Evolutionary conservation across 2,329 filamentous ascomycete species (phyloP), one percentile per base, ranked within the genome.

Genomic region (Aspergillus fumigatiaffinis): DNA sequence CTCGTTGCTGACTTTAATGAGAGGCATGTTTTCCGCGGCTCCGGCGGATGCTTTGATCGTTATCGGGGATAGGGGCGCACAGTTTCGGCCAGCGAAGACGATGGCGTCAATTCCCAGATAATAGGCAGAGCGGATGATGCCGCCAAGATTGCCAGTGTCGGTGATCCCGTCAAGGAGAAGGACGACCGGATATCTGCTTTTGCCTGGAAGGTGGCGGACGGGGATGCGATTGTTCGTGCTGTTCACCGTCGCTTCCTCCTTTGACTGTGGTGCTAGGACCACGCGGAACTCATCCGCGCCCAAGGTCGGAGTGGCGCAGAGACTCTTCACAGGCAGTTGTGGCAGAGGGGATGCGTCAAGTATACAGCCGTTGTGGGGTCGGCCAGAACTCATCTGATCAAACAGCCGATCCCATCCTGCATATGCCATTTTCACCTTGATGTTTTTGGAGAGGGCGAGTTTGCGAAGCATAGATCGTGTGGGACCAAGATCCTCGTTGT

Each of bases 31-130:
- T 76, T 99, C 94, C 3, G 90, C 87, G 3, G 93, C 93, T 7
- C 94, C 94, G 0, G 91, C 87, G 0, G 92, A 92, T 0, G 93
- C 89, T 73, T 97, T 97, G 59, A 96, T 82, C 0, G 90, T 87
- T 8, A 92, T 84, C 0, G 91, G 83, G 7, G 87, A 89, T 59
- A 97, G 79, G 0, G 86, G 83, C 0, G 92, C 89, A 17, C 88
- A 90, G 66, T 86, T 88, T 58, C 85, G 84, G 29, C 83, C 86
- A 2, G 91, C 90, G 54, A 96, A 86, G 2, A 86, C 86, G 21
- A 99, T 84, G 4, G 90, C 92, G 55, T 92, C 90, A 5, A 91
- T 88, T 23, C 93, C 93, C n/a, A 97, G 84, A 73, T 94, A 97
- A 68, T 91, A 89, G 2, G 92, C 91, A 5, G 91, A 91, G 38